Evolutionary conservation across 2,329 filamentous ascomycete species (phyloP).

Genomic region (Septoria petroselini): DNA sequence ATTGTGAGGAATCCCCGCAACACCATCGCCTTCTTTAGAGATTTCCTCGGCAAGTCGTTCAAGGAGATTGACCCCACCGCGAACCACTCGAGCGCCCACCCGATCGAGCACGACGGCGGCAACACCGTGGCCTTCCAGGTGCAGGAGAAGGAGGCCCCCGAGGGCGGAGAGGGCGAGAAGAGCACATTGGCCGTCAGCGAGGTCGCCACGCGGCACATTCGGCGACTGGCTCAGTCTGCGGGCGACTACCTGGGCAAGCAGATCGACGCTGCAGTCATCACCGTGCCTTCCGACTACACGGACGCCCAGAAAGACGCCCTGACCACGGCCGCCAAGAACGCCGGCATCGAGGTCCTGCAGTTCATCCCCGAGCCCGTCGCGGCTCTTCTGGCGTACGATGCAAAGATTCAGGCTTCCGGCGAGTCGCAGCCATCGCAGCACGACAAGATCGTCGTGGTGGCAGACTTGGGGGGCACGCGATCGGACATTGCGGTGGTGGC

Average conservation of each 20-base stretch:
- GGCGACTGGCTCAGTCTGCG: slow-evolving; percentile 75
- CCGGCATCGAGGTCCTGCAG: slow-evolving; percentile 85
- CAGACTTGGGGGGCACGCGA: slow-evolving; percentile 86
- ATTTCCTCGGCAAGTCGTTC: slow-evolving; percentile 90
- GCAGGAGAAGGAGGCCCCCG: slow-evolving; percentile 54
- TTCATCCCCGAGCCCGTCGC: slow-evolving; percentile 89
- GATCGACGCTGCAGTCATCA: slow-evolving; percentile 91
- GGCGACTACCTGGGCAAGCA: slow-evolving; percentile 89
- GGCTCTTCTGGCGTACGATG: slow-evolving; percentile 86
- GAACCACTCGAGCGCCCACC: slow-evolving; percentile 89
- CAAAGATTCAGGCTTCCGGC: slow-evolving; percentile 49
- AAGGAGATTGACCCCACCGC: slow-evolving; percentile 95
- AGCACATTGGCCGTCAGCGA: slow-evolving; percentile 76
- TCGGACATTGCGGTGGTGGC: slow-evolving; percentile 89
- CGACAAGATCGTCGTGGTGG: slow-evolving; percentile 89
- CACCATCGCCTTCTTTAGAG: slow-evolving; percentile 92
- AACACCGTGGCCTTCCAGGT: slow-evolving; percentile 70
- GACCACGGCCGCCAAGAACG: slow-evolving; percentile 70
- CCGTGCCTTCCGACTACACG: slow-evolving; percentile 88
- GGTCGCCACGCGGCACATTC: slow-evolving; percentile 78
- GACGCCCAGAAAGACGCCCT: slow-evolving; percentile 83
- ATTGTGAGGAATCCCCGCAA: slow-evolving; percentile 88
- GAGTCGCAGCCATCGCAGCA: slow-evolving; percentile 64
- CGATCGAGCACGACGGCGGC: slow-evolving; percentile 66
- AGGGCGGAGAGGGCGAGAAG: slow-evolving; percentile 51